phyloP scores from a whole-genome alignment of 1,284 basidiomycete species.

The Xerocomus cyaneibrunnescens region DNA sequence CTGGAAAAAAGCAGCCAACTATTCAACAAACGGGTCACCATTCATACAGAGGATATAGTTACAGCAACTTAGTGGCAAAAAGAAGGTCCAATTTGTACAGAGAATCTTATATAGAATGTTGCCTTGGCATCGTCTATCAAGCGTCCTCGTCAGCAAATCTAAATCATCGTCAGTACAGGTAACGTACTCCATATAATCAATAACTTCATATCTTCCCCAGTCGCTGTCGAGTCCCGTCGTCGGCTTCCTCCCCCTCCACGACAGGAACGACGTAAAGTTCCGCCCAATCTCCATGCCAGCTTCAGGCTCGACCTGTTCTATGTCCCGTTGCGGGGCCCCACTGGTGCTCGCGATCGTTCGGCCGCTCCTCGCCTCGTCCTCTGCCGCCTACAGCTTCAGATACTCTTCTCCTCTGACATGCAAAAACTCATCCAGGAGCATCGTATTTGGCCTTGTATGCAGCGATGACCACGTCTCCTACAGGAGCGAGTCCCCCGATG shows the following conservation, averaged over 20 bases:
- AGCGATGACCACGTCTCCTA: conserved; percentile 75
- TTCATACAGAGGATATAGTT: neutral
- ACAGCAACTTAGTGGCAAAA: neutral
- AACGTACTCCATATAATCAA: conserved; percentile 8
- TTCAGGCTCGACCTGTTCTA: conserved; percentile 51
- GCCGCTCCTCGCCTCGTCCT: conserved; percentile 22
- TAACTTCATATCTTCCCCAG: conserved; percentile 21
- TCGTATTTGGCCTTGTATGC: conserved; percentile 88
- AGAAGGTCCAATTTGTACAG: neutral
- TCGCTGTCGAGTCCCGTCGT: neutral
- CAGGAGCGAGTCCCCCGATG: conserved; percentile 72
- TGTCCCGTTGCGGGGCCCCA: conserved; percentile 34
- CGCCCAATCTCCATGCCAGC: conserved; percentile 38
- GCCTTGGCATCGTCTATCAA: neutral
- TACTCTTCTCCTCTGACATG: conserved; percentile 66
- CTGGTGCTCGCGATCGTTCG: neutral
- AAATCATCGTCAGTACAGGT: no score
- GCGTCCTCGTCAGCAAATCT: no score
- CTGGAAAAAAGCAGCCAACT: no score
- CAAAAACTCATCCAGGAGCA: conserved; percentile 69
- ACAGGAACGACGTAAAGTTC: conserved; percentile 9
- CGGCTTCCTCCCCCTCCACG: conserved; percentile 12
- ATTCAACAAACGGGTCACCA: no score
- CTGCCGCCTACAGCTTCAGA: conserved; percentile 46
- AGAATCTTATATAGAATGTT: neutral